phyloP scores from a whole-genome alignment of 257 asterid genomes.

The Henckelia pumila region DNA sequence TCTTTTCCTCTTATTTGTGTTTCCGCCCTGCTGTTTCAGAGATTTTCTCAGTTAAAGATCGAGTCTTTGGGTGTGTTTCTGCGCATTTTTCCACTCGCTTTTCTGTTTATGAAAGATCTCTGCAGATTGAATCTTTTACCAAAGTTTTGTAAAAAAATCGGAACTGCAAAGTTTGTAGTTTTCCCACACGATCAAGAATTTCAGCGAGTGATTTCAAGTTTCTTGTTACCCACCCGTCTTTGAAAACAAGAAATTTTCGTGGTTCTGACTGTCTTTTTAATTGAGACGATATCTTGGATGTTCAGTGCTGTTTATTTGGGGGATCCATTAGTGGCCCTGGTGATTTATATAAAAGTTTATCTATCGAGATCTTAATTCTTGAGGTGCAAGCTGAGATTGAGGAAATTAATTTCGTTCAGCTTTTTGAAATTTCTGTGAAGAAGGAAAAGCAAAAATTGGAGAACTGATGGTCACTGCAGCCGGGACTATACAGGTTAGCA shows the following conservation, averaged over 20 bases:
- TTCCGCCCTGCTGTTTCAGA: conserved; percentile 14
- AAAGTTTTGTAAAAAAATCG: conserved; percentile 5
- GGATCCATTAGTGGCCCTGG: conserved; percentile 15
- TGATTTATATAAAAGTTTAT: not conserved
- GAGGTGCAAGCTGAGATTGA: not conserved
- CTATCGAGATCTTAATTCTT: not conserved
- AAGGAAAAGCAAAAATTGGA: conserved; percentile 12
- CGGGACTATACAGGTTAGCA: conserved; percentile 46
- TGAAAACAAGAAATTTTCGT: conserved; percentile 24
- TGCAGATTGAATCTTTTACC: conserved; percentile 18
- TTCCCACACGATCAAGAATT: not conserved
- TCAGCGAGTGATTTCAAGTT: not conserved
- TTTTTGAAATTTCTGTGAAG: conserved; percentile 18
- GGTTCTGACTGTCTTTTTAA: conserved; percentile 9
- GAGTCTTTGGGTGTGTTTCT: conserved; percentile 20
- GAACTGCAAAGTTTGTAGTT: not conserved
- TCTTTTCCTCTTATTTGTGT: not conserved
- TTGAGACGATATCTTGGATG: conserved; percentile 4
- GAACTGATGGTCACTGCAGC: conserved; percentile 38
- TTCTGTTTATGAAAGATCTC: conserved; percentile 4
- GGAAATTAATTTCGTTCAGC: not conserved
- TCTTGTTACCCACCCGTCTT: not conserved
- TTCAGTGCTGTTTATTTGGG: not conserved
- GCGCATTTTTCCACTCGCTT: conserved; percentile 21
- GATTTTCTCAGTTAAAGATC: conserved; percentile 28